phyloP scores from a whole-genome alignment of 164 flowering plant species.

The Magnolia kwangsiensis region DNA sequence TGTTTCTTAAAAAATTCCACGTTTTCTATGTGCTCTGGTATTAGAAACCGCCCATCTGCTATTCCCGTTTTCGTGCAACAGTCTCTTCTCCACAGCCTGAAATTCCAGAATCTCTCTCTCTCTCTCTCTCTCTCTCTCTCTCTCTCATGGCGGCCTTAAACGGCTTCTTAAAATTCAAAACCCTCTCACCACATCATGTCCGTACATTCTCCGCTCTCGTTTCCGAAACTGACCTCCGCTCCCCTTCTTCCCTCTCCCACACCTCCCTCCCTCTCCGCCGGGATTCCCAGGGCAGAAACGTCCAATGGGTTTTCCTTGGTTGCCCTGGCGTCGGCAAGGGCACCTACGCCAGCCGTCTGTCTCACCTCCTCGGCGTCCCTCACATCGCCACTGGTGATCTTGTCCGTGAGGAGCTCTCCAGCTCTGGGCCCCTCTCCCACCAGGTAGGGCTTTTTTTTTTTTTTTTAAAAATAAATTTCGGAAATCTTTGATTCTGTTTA shows the following conservation, averaged over 20 bases:
- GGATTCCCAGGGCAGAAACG: conserved; percentile 33
- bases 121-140: conserved; percentile 1
- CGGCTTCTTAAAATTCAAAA: conserved; percentile 28
- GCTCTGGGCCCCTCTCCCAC: conserved; percentile 61
- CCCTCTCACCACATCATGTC: neutral
- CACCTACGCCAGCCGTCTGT: conserved; percentile 83
- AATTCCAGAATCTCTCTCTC: neutral
- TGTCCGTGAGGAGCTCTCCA: conserved; percentile 75
- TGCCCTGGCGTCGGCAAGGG: conserved; percentile 98
- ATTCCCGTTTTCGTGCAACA: neutral
- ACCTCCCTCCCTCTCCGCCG: conserved; percentile 12
- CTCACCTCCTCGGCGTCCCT: conserved; percentile 76
- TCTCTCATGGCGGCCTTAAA: conserved; percentile 39
- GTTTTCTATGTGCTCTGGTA: conserved; percentile 5
- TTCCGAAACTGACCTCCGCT: conserved; percentile 26
- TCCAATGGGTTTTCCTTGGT: conserved; percentile 95
- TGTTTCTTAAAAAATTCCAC: neutral
- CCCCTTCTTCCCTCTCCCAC: conserved; percentile 17
- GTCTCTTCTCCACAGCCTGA: neutral
- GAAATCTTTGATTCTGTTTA: neutral
- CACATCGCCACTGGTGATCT: conserved; percentile 98
- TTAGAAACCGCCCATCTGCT: neutral
- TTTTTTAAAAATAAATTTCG: neutral
- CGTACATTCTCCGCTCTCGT: conserved; percentile 17
- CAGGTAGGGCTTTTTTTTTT: conserved; percentile 35